Percentiles rank a stretch among this genome's conserved stretches.
These are phyloP conservation scores for Trichoderma semiorbis DNA, from an alignment of 2,329 filamentous ascomycete genomes.

Conservation along the genomic window DNA sequence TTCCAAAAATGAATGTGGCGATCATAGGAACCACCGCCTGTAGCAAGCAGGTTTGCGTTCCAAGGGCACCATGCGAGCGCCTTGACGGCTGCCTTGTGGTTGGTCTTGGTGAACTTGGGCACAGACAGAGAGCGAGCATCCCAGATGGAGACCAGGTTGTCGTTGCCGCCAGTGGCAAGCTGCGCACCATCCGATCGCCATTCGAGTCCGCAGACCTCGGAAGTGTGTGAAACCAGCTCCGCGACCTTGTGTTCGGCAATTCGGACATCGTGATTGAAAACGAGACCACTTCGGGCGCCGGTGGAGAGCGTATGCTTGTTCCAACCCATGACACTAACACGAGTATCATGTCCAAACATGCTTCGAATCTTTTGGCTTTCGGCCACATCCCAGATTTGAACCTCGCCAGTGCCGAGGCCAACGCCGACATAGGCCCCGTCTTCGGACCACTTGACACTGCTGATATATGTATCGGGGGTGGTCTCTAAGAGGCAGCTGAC, in stretches of 20 bases:
- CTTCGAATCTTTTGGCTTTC: conserved; percentile 93
- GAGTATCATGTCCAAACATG: conserved; percentile 96
- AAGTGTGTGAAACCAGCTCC: conserved; percentile 94
- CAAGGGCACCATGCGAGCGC: conserved; percentile 98
- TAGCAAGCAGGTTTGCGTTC: conserved; percentile 96
- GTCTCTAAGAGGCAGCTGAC: conserved; percentile 89
- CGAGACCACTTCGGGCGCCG: conserved; percentile 87
- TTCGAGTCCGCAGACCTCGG: conserved; percentile 95
- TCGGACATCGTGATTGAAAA: conserved; percentile 98
- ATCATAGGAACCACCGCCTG: conserved; percentile 93
- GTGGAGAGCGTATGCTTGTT: conserved; percentile 97
- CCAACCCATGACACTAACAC: conserved; percentile 98
- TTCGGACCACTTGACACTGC: conserved; percentile 97
- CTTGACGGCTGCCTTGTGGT: conserved; percentile 98
- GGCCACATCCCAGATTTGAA: conserved; percentile 98
- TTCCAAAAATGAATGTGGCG: conserved; percentile 99
- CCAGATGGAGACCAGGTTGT: conserved; percentile 99
- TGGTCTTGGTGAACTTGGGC: conserved; percentile 99
- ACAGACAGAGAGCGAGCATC: conserved; percentile 89
- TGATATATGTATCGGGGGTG: conserved; percentile 86
- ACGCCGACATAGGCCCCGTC: conserved; percentile 96
- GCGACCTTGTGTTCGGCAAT: conserved; percentile 97
- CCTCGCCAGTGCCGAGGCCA: conserved; percentile 89
- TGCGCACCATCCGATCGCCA: conserved; percentile 96
- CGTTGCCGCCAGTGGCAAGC: conserved; percentile 95